Base-by-base conservation (phyloP, 2,329 filamentous ascomycete genomes). In the Ceratocystis cubensis region DNA sequence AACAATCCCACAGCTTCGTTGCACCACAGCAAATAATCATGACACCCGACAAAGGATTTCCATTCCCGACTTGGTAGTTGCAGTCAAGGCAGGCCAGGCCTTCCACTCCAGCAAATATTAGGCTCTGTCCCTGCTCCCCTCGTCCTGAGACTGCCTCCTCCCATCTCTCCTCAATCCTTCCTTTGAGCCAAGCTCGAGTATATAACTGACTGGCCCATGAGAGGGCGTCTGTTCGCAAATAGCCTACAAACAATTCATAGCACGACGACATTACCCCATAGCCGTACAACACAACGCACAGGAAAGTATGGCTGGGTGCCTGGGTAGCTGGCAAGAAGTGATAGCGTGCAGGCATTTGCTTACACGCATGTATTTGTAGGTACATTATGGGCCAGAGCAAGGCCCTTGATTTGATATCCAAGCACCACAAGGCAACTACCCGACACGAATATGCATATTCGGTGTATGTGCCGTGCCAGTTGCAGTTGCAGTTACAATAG, bases 371-470 rank as follows among this genome's bases (percentile, higher is more conserved):
- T 20, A 48, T 17, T 48, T 48, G 46, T 7, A 17, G 8, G 33
- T 48, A 17, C 3, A 48, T 48, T 17, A 17, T 48, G 17, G 5
- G 20, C 45, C 53, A 57, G 53, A 28, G 53, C 30, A 30, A 30
- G 30, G 48, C 48, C 28, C 53, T n/a, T 28, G 25, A 15, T 28
- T 33, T 57, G 53, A 57, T 59, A 59, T 33, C 53, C 25, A 59
- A 33, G 53, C 53, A 59, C 28, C 28, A n/a, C 53, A 10, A 30
- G n/a, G 53, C 53, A 59, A 59, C 53, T 59, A 59, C 53, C 53
- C 53, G 25, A 33, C 48, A 30, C 28, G 28, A 20, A 59, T 17
- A 59, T 59, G 53, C 53, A 59, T 53, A 53, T 53, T 22, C 48
- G 20, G 13, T 15, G 5, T 25, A 53, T 25, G 5, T 8, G 7